phyloP scores from a whole-genome alignment of 495 filamentous ascomycete species.

The Aspergillus sclerotiicarbonarius region DNA sequence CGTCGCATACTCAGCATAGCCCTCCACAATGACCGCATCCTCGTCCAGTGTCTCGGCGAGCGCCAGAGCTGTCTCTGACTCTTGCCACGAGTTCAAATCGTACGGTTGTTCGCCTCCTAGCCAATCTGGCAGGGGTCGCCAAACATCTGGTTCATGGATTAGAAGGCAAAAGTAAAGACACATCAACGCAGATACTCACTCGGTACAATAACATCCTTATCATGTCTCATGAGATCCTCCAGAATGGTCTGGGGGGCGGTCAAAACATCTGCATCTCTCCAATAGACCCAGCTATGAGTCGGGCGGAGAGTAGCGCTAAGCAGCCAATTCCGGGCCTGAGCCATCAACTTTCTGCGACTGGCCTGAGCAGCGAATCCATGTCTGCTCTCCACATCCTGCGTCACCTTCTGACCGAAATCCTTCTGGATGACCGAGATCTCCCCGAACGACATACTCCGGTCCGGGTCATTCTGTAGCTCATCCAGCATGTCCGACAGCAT shows the following conservation, averaged over 20 bases:
- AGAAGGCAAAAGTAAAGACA: conserved; percentile 6
- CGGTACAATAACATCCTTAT: conserved; percentile 98
- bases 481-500: conserved; percentile 71
- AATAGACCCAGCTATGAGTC: conserved; percentile 99
- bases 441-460: conserved; percentile 80
- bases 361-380: conserved; percentile 98
- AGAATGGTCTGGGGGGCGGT: conserved; percentile 94
- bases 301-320: conserved; percentile 90
- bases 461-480: conserved; percentile 74
- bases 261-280: conserved; percentile 98
- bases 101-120: conserved; percentile 98
- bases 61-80: conserved; percentile 93
- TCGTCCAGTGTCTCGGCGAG: conserved; percentile 95
- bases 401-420: conserved; percentile 97
- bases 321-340: conserved; percentile 96
- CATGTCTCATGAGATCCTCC: conserved; percentile 97
- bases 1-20: conserved; percentile 98
- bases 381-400: conserved; percentile 95
- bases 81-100: conserved; percentile 98
- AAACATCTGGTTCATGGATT: conserved; percentile 68
- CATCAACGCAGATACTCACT: conserved; percentile 63
- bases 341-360: conserved; percentile 91
- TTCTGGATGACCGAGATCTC: conserved; percentile 98
- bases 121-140: conserved; percentile 98
- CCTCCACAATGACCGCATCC: conserved; percentile 98